A percentile compares a stretch with the other conserved stretches of the same genome.
Evolutionary conservation across 805 yeast genomes (phyloP).

Genomic region (Sungouiozyma ichnusensis): DNA sequence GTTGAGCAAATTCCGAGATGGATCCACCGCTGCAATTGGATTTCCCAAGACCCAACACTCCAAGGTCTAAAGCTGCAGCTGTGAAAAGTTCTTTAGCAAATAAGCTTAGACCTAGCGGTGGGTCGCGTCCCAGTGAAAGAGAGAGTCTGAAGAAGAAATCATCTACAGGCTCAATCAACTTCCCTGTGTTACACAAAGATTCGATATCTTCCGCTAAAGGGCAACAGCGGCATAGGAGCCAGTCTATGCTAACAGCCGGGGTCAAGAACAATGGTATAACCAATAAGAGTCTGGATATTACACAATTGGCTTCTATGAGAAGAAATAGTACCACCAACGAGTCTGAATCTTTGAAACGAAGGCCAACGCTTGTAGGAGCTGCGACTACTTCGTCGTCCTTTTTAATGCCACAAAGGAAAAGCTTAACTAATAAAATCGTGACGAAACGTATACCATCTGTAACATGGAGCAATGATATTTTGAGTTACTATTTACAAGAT

Average conservation of each 20-base stretch:
- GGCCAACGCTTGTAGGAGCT: not conserved
- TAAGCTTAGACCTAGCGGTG: not conserved
- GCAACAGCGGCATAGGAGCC: not conserved
- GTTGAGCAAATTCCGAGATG: too few relatives aligned
- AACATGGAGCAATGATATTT: not conserved
- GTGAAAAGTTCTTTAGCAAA: not conserved
- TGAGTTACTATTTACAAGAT: conserved; percentile 12
- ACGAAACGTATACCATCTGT: not conserved
- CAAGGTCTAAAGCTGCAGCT: not conserved
- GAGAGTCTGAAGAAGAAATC: not conserved
- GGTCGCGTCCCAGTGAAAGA: not conserved
- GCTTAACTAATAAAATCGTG: not conserved
- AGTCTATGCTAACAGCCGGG: not conserved
- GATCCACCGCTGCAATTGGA: not conserved
- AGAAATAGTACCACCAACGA: not conserved
- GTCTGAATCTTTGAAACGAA: not conserved
- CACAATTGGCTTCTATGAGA: not conserved
- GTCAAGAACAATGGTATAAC: not conserved
- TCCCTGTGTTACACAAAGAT: not conserved
- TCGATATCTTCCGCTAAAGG: not conserved
- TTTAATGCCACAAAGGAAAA: not conserved
- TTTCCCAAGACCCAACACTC: not conserved
- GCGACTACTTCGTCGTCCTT: not conserved
- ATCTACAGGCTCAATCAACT: not conserved
- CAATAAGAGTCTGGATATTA: not conserved